These are phyloP conservation scores for Aureobasidium sp. DNA, from an alignment of 2,329 filamentous ascomycete genomes.

Conservation along the genomic window DNA sequence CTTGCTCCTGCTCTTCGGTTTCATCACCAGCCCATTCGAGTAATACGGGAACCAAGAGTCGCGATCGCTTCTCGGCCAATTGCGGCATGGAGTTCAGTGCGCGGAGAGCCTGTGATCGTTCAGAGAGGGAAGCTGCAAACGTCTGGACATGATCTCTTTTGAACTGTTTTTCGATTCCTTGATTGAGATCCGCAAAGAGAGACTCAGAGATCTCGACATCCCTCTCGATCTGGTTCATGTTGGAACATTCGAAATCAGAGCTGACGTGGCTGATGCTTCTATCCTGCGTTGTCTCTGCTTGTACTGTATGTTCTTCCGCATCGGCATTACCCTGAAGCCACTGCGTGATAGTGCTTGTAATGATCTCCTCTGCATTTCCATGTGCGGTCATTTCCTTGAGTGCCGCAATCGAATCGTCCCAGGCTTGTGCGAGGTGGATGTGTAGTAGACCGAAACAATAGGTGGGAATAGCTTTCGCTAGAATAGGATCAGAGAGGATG, in stretches of 20 bases:
- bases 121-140: conserved; percentile 44
- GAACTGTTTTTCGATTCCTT: conserved; percentile 56
- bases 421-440: conserved; percentile 73
- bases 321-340: conserved; percentile 52
- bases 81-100: conserved; percentile 65
- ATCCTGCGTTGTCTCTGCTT: conserved; percentile 4
- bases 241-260: conserved; percentile 80
- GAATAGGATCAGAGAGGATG: conserved; percentile 52
- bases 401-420: conserved; percentile 73
- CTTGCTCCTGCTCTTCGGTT: conserved; percentile 10
- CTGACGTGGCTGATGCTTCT: conserved; percentile 25
- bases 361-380: conserved; percentile 61
- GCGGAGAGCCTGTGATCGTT: conserved; percentile 70
- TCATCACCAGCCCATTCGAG: conserved; percentile 59
- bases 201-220: conserved; percentile 4
- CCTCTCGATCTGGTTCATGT: conserved; percentile 49
- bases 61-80: conserved; percentile 78
- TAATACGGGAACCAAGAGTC: conserved; percentile 76
- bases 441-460: conserved; percentile 89
- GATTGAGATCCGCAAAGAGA: conserved; percentile 35
- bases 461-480: conserved; percentile 63
- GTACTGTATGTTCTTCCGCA: conserved; percentile 31
- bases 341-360: conserved; percentile 64
- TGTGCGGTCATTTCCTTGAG: conserved; percentile 66
- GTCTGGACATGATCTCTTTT: conserved; percentile 53